Evolutionary conservation across 164 flowering plant species (phyloP), one percentile per base, ranked within the genome.

Genomic region (Dillenia suffruticosa): DNA sequence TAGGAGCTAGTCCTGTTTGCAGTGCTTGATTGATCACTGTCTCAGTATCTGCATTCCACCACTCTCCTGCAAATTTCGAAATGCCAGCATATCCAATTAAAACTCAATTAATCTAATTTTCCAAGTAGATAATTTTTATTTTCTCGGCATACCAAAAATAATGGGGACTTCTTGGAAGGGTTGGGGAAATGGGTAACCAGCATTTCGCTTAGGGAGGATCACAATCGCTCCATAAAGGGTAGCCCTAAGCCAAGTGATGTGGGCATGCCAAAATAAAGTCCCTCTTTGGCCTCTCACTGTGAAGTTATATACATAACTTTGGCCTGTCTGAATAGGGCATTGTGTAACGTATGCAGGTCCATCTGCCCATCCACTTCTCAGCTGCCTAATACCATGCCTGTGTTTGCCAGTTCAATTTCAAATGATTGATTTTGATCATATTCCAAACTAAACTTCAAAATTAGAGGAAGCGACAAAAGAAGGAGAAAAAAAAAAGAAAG

Each of bases 321-420:
- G 81, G 24, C 78, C 80, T 0, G 81, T 72, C 53, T 78, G 85
- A n/a, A 84, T 81, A 1, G 88, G 86, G 46, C 88, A 84, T 44
- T 82, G 88, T 10, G 88, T 82, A 1, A 83, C 54, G 40, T 76
- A 83, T 9, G 82, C 74, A 1, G 87, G 87, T 12, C 87, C 87
- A 68, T 84, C 85, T 3, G 81, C 77, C 87, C 89, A 84, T 9
- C 75, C 82, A 12, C 58, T 77, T 43, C 62, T 40, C 1, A 82
- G 77, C 63, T 82, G 87, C 47, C 84, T 59, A 24, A 84, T 44
- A n/a, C 85, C 89, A 62, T 84, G 89, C 89, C 89, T 84, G 70
- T 16, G 40, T 26, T 26, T 26, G 40, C 40, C 40, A 32, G 7
- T 32, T 4, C 40, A 32, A 32, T 32, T 5, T 32, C 40, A 5